Evolutionary conservation across 2,329 filamentous ascomycete species (phyloP).

Genomic region (Aureobasidium sp.): DNA sequence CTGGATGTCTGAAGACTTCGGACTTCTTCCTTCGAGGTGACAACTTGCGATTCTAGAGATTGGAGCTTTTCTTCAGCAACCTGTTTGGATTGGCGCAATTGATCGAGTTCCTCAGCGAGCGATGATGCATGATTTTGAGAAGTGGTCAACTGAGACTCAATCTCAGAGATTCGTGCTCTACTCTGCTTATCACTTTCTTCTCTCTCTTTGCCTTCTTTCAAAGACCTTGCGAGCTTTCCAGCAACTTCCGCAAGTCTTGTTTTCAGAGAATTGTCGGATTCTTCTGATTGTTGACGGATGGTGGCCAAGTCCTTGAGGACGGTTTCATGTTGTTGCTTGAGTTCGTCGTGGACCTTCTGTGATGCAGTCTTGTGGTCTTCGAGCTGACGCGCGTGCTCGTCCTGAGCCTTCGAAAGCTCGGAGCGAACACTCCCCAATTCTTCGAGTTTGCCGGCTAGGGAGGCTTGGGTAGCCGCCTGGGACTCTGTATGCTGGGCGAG

Average conservation of each 20-base stretch:
- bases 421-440: conserved; percentile 3
- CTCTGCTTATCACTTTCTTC: conserved; percentile 6
- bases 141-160: conserved; percentile 2
- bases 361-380: neutral
- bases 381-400: conserved; percentile 9
- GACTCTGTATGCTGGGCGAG: conserved; percentile 11
- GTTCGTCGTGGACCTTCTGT: conserved; percentile 2
- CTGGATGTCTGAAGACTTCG: neutral
- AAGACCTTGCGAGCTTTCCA: conserved; percentile 19
- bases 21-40: neutral
- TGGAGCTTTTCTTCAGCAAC: conserved; percentile 11
- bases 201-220: conserved; percentile 12
- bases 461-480: neutral
- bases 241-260: conserved; percentile 25
- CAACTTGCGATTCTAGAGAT: neutral
- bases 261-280: conserved; percentile 19
- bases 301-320: conserved; percentile 4
- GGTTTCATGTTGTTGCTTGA: conserved; percentile 16
- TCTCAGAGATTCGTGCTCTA: neutral
- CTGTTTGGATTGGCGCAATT: conserved; percentile 9
- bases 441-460: conserved; percentile 1
- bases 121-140: neutral
- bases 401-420: conserved; percentile 5
- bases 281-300: conserved; percentile 11
- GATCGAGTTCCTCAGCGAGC: conserved; percentile 4